Evolutionary conservation across 1,284 basidiomycete species (phyloP), one percentile per base, ranked within the genome.

Genomic region (Leccinum insigne): DNA sequence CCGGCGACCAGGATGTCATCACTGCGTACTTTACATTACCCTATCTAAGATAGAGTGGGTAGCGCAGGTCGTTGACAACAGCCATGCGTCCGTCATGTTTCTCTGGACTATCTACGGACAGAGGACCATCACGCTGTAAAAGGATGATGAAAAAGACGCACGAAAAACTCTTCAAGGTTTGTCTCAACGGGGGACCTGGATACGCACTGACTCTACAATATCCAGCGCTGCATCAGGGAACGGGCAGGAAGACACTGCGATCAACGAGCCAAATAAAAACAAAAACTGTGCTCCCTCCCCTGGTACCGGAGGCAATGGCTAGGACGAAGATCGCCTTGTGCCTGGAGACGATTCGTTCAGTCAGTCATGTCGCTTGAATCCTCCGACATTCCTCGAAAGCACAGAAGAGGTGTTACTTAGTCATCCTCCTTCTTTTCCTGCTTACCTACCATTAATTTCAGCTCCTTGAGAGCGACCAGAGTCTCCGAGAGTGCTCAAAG

Each of bases 391-490:
- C 32, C 32, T 32, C 32, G 32, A 32, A 32, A 32, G 32, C 32
- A 32, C 32, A 32, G 32, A 32, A 32, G 32, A 32, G 32, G 32
- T 32, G 2, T 32, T 32, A 32, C 32, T 32, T 32, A 32, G 32
- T 3, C 32, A 32, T 32, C 32, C 32, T 32, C 32, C 32, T 32
- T 32, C 32, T 32, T n/a, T n/a, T 26, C 21, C 60, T 9, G 5
- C 26, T 59, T 23, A 56, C 58, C 13, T 40, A 67, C 23, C 63
- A 14, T 26, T 4, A 11, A 63, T 54, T 64, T 64, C 58, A 93
- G 91, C 80, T 88, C 60, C 81, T 93, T 14, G 88, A 90, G 66
- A 84, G 80, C 54, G 84, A 87, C n/a, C 32, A 14, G 42, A 16
- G 14, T 93, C 10, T 77, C 79, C 32, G 32, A 32, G 32, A 29